Conservation (phyloP, 106 monocot species). For the Dioscorea alata region DNA sequence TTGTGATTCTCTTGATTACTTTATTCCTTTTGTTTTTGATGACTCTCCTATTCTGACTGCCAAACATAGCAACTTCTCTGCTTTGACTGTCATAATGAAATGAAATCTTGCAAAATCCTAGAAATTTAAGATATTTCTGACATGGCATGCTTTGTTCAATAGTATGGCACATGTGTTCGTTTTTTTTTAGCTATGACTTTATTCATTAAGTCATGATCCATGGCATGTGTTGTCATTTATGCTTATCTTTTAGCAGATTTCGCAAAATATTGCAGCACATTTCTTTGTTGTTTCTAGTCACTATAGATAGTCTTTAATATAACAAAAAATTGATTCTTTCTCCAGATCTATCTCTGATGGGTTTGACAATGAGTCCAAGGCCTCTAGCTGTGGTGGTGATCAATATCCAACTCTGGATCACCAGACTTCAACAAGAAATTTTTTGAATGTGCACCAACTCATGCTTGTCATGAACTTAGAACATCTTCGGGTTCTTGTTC, state of each 20-base stretch:
- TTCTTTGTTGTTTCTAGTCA: neutral
- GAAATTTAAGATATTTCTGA: too few relatives aligned
- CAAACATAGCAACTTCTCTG: neutral
- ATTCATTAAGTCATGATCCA: neutral
- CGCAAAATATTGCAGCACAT: neutral
- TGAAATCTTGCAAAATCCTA: too few relatives aligned
- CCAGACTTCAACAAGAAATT: slow-evolving; percentile 22
- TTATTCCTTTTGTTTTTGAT: too few relatives aligned
- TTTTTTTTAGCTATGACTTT: neutral
- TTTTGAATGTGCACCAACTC: neutral
- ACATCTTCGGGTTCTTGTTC: slow-evolving; percentile 17
- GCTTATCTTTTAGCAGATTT: neutral
- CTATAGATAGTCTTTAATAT: neutral
- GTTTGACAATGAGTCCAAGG: slow-evolving; percentile 17
- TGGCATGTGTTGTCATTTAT: neutral
- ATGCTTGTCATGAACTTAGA: slow-evolving; percentile 9
- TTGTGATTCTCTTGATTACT: too few relatives aligned
- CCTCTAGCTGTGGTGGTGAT: slow-evolving; percentile 8
- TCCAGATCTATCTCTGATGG: slow-evolving; percentile 18
- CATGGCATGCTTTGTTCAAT: too few relatives aligned
- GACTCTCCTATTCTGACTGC: neutral
- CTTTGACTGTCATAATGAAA: too few relatives aligned
- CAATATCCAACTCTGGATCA: slow-evolving; percentile 8
- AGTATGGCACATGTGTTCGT: neutral
- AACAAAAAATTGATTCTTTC: neutral